A percentile compares a stretch with the other conserved stretches of the same genome.
Evolutionary conservation across 257 asterid species (phyloP).

Genomic region (Solanum clarkiae): DNA sequence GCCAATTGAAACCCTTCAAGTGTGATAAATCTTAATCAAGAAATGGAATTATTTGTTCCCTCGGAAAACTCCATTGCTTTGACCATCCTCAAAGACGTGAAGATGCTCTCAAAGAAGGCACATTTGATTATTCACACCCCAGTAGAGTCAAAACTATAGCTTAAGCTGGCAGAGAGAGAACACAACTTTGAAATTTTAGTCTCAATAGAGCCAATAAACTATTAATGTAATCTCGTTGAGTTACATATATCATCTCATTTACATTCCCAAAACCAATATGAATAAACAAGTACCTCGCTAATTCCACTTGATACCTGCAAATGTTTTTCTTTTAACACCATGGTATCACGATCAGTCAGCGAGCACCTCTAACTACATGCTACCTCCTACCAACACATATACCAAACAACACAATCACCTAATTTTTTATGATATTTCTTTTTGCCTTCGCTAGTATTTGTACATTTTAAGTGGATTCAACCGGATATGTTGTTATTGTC

Average conservation of each 20-base stretch:
- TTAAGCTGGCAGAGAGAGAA: not conserved
- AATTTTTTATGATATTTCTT: not conserved
- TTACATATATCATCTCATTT: not conserved
- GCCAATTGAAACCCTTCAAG: not conserved
- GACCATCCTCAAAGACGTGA: not conserved
- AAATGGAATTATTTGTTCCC: not conserved
- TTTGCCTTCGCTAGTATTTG: not conserved
- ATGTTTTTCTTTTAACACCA: not conserved
- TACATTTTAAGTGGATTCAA: too few relatives aligned
- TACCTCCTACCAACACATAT: not conserved
- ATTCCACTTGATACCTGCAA: not conserved
- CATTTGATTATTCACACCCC: not conserved
- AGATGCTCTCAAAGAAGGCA: not conserved
- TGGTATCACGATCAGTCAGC: not conserved
- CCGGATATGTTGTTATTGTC: too few relatives aligned
- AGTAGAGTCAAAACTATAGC: not conserved
- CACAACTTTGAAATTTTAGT: not conserved
- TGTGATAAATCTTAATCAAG: not conserved
- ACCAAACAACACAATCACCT: not conserved
- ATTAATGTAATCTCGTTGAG: not conserved
- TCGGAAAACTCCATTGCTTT: not conserved
- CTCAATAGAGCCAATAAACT: not conserved
- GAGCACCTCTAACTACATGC: not conserved
- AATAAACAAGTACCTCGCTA: not conserved
- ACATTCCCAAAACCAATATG: not conserved